Evolutionary conservation across 768 basidiomycete genomes (phyloP), one percentile per base, ranked within the genome.

Genomic region (Mycena epipterygia): DNA sequence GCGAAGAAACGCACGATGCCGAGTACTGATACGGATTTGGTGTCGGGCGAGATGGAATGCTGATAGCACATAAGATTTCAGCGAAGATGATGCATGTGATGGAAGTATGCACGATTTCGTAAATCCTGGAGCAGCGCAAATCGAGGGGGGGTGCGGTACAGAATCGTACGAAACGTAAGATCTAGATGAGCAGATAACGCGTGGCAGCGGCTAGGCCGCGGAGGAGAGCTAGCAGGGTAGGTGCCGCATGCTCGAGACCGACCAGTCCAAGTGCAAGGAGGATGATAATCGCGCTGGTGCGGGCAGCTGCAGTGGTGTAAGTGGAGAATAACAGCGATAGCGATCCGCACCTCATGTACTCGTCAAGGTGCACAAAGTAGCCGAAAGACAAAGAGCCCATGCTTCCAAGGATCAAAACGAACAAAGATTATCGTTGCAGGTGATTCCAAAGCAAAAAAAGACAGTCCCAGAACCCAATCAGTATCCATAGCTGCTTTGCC

Each of bases 181-280:
- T 12, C n/a, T 49, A 48, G 25, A 58, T 58, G 12, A 66, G 23
- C 35, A 57, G 13, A 16, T 53, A 37, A 11, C 41, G 58, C 16
- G 19, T 41, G 5, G 58, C 35, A 12, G 32, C 30, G 3, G 58
- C 29, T 0, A 67, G 32, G 48, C 30, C 25, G 14, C 48, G 57
- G 58, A 52, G 66, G 39, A 52, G 5, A 44, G 12, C 14, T 19
- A 67, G 58, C 5, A 67, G 29, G 1, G n/a, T 9, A 13, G 25
- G 53, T 14, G 66, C 48, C 13, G 49, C 58, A 39, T 60, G 23
- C n/a, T 67, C 57, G 5, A 67, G 29, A 29, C 39, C 58, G 35
- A 60, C 9, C 19, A 67, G 66, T 16, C 32, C 37, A 6, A 32
- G 30, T 4, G 49, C 46, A 29, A 67, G 57, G 46, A 58, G 16